Evolutionary conservation across 2,329 filamentous ascomycete species (phyloP).

Genomic region (Penicillium sp.): DNA sequence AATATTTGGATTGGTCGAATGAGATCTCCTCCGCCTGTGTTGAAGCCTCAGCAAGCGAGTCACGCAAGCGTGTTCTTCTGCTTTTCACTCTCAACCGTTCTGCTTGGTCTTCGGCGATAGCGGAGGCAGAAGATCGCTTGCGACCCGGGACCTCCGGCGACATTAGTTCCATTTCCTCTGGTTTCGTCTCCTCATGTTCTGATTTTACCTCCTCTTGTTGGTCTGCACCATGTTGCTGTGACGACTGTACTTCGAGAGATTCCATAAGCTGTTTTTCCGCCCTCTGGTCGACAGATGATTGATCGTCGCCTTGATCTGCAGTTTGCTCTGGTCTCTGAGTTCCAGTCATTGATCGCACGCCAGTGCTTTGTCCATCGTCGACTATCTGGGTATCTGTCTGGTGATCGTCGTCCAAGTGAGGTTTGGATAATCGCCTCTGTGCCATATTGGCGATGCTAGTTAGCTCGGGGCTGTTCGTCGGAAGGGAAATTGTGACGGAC

Average conservation of each 20-base stretch:
- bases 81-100: conserved; percentile 64
- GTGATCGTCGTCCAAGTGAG: conserved; percentile 15
- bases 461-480: conserved; percentile 34
- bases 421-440: conserved; percentile 20
- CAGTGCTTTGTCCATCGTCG: conserved; percentile 19
- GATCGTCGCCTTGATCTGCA: conserved; percentile 35
- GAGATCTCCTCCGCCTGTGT: conserved; percentile 52
- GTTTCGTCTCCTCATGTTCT: conserved; percentile 28
- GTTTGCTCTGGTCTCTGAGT: conserved; percentile 19
- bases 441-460: conserved; percentile 21
- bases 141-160: conserved; percentile 50
- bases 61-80: conserved; percentile 64
- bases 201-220: conserved; percentile 29
- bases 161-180: conserved; percentile 39
- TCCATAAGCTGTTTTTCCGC: conserved; percentile 45
- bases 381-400: conserved; percentile 25
- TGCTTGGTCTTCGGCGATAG: conserved; percentile 61
- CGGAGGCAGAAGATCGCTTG: conserved; percentile 66
- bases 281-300: conserved; percentile 41
- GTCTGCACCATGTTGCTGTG: conserved; percentile 26
- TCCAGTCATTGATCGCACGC: conserved; percentile 18
- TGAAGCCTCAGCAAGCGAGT: conserved; percentile 56
- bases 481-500: conserved; percentile 49
- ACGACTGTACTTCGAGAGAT: conserved; percentile 38
- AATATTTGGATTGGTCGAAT: conserved; percentile 59